Base-by-base conservation (phyloP, 208 protist genomes). In the Tetramitus jugosus region DNA sequence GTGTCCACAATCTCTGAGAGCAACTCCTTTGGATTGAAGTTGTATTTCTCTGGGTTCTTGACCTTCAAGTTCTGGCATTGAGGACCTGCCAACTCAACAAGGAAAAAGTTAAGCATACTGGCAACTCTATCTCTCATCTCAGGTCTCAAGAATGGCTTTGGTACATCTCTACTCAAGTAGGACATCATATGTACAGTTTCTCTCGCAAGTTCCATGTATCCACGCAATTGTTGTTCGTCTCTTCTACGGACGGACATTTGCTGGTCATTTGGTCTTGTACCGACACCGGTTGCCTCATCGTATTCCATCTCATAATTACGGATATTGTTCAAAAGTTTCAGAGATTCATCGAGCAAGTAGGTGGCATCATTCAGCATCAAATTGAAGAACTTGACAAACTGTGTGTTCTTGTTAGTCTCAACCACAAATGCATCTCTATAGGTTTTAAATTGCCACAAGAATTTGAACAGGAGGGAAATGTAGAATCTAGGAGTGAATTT, bases 141-240 rank as follows among this genome's bases (percentile, higher is more conserved):
- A 40, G 37, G 39, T n/a, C 61, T 53, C 1, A 77, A 10, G 42
- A 77, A 77, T 23, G 74, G 61, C n/a, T 69, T 14, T 39, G 74
- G 46, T 29, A 53, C 37, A 35, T 67, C 74, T 40, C 39, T 69
- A 26, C 31, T 45, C 7, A 77, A 29, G 26, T 77, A 77, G 43
- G n/a, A 61, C 40, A 77, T 52, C 74, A 77, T 71, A 39, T 77
- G 46, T 17, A 77, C 74, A 53, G 60, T 77, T 67, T 77, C 74
- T 14, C 61, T 77, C 7, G 74, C 74, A 8, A 77, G 35, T 14
- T 29, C 3, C 29, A 77, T 33, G 23, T 69, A 77, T 17, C 45
- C 45, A 49, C 45, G 45, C 14, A 17, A 4, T 49, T 49, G 45
- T 49, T 49, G 45, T 49, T 49, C 14, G 45, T 49, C 45, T 20